These are phyloP conservation scores for Blumeria hordei DNA, from an alignment of 2,329 filamentous ascomycete genomes.

Conservation along the genomic window DNA sequence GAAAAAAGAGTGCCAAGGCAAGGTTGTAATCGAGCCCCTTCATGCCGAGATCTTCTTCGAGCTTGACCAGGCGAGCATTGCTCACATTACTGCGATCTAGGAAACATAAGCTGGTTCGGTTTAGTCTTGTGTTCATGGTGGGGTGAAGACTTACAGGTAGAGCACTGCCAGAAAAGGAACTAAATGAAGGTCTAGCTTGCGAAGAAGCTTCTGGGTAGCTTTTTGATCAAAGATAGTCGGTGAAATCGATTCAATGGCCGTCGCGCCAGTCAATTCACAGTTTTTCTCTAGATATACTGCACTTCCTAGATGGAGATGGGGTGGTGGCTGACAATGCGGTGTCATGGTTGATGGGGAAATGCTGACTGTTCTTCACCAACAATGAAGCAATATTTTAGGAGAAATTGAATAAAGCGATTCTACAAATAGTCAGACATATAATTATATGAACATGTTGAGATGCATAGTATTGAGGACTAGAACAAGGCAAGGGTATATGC, in stretches of 20 bases:
- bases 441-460: no score
- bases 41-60: slow-evolving; percentile 15
- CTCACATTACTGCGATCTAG: slow-evolving; percentile 14
- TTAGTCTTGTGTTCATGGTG: slow-evolving; percentile 4
- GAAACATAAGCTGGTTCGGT: slow-evolving; percentile 9
- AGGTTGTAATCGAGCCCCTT: slow-evolving; percentile 14
- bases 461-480: no score
- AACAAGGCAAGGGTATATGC: no score
- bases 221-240: slow-evolving; percentile 4
- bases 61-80: slow-evolving; percentile 12
- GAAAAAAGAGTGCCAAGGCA: slow-evolving; percentile 14
- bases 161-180: slow-evolving; percentile 25
- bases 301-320: not conserved
- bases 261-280: not conserved
- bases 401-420: no score
- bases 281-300: slow-evolving; percentile 1
- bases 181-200: slow-evolving; percentile 11
- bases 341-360: not conserved
- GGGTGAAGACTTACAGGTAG: slow-evolving; percentile 18
- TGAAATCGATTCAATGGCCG: not conserved
- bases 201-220: slow-evolving; percentile 8
- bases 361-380: no score
- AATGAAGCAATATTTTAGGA: no score
- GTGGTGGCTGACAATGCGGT: not conserved
- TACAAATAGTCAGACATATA: no score